A percentile compares a stretch with the other conserved stretches of the same genome.
phyloP scores from a whole-genome alignment of 768 basidiomycete genomes.

The Boletus subcaerulescens region DNA sequence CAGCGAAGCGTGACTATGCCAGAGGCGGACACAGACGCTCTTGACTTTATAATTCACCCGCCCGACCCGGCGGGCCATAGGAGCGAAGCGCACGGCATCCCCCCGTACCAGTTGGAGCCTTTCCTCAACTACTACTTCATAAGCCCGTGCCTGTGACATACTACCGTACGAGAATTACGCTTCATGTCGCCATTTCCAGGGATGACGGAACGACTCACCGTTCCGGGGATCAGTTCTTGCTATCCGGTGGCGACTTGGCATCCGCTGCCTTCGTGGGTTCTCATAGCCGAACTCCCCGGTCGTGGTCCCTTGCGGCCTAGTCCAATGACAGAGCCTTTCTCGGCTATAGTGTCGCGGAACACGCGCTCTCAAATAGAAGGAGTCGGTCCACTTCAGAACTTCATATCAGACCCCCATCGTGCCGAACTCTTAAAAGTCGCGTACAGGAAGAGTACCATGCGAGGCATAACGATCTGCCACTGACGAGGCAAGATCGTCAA shows the following conservation, averaged over 20 bases:
- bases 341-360: constrained; percentile 1
- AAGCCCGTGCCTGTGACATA: constrained; percentile 5
- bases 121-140: not conserved
- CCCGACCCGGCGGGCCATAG: constrained; percentile 3
- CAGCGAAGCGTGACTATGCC: constrained; percentile 1
- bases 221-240: constrained; percentile 6
- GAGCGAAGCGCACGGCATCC: constrained; percentile 4
- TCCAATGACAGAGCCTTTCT: not conserved
- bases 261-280: constrained; percentile 13
- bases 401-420: not conserved
- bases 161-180: constrained; percentile 8
- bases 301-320: not conserved
- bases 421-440: not conserved
- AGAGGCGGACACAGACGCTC: not conserved
- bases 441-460: not conserved
- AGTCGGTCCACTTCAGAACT: not conserved
- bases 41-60: constrained; percentile 1
- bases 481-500: constrained; percentile 12
- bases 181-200: constrained; percentile 9
- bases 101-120: constrained; percentile 6
- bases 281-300: constrained; percentile 12
- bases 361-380: not conserved
- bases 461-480: constrained; percentile 14
- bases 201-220: constrained; percentile 2
- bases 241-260: constrained; percentile 12